Evolutionary conservation across 2,329 filamentous ascomycete species (phyloP), one percentile per base, ranked within the genome.

Genomic region (Clarireedia monteithiana): DNA sequence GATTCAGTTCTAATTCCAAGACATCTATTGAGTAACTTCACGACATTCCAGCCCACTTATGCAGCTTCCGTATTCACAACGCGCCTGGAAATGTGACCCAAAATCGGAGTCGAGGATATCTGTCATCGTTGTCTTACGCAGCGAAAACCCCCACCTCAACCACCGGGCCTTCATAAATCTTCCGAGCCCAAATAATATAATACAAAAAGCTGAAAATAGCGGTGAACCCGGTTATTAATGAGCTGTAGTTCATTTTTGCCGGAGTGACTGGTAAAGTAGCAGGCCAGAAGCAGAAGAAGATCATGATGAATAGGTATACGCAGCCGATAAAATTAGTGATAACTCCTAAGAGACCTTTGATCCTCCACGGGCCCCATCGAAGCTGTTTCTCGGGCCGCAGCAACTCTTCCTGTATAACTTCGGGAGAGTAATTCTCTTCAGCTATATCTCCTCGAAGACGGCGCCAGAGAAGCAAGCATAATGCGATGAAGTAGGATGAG

Each of bases 261-360:
- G 70, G 60, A 2, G 67, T 70, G 1, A 75, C 71, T 2, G 64
- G 53, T 39, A 69, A 66, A 1, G 62, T 56, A 0, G 68, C 60
- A 1, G 78, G 78, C 67, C 76, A 79, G 59, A 78, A 77, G 48
- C 71, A 71, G 59, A 78, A 75, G 14, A 74, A 27, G 14, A 30
- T 7, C 20, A 47, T 69, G 39, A 76, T 67, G 4, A 71, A 57
- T 26, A 77, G 68, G 58, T 74, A 80, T 4, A 69, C 40, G 4
- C 75, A 61, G 0, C 73, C 73, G 50, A 69, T 71, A n/a, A 67
- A 26, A 52, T 78, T 77, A 55, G 76, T 60, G 9, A 68, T 52
- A 2, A 73, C 64, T 0, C 76, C 75, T 52, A 62, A 70, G 12
- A 63, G 60, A 4, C 76, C 76, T 6, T 5, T 45, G n/a, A 56